A percentile compares a stretch with the other conserved stretches of the same genome.
Conservation (phyloP, 192 early-diverging fungal genomes). For the Linnemannia exigua region DNA sequence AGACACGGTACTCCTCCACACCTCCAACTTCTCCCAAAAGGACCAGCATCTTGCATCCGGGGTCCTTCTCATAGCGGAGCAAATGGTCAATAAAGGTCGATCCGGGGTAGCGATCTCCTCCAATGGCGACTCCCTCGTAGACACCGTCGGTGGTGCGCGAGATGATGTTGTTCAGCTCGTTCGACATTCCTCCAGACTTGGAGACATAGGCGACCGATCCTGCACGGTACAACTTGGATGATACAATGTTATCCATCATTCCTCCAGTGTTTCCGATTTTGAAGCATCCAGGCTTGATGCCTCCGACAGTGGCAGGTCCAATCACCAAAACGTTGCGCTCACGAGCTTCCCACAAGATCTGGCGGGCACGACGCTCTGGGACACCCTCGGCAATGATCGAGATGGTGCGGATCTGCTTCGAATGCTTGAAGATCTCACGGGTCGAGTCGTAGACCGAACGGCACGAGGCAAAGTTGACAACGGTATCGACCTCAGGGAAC, state of each 20-base stretch:
- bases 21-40: slow-evolving; percentile 98
- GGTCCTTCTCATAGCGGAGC: slow-evolving; percentile 94
- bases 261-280: slow-evolving; percentile 99
- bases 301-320: slow-evolving; percentile 98
- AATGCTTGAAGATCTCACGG: slow-evolving; percentile 85
- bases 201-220: slow-evolving; percentile 98
- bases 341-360: slow-evolving; percentile 89
- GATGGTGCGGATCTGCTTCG: slow-evolving; percentile 90
- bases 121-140: slow-evolving; percentile 98
- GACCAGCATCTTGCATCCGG: slow-evolving; percentile 93
- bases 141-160: slow-evolving; percentile 97
- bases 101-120: slow-evolving; percentile 98
- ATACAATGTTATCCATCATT: slow-evolving; percentile 99
- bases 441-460: slow-evolving; percentile 95
- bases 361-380: slow-evolving; percentile 95
- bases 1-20: slow-evolving; percentile 96
- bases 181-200: slow-evolving; percentile 99
- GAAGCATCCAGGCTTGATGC: slow-evolving; percentile 99
- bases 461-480: slow-evolving; percentile 99
- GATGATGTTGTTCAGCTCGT: slow-evolving; percentile 99
- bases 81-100: slow-evolving; percentile 99
- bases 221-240: slow-evolving; percentile 96
- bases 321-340: slow-evolving; percentile 88
- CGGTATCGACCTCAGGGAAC: slow-evolving; percentile 94
- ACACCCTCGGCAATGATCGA: slow-evolving; percentile 99